A percentile compares a stretch with the other conserved stretches of the same genome.
Conservation (phyloP, 179 eudicot genomes). For the Drosera spatulata region DNA sequence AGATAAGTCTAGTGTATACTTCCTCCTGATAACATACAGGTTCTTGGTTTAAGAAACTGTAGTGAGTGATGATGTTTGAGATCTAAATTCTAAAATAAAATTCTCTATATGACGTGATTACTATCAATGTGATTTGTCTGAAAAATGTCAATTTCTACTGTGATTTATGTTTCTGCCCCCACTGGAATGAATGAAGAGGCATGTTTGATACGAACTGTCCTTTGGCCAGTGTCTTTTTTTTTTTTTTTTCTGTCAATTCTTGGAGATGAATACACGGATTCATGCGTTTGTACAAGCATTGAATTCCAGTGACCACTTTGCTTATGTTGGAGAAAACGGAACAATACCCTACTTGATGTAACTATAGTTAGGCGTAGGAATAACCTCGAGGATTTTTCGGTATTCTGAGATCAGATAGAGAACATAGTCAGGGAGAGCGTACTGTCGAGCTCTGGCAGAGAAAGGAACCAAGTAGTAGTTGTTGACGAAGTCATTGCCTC, state of each 20-base stretch:
- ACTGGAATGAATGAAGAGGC: no score
- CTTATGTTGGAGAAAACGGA: neutral
- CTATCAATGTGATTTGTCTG: no score
- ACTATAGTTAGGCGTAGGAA: neutral
- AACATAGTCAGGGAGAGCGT: conserved; percentile 22
- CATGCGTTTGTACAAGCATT: neutral
- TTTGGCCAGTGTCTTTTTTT: no score
- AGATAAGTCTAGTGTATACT: no score
- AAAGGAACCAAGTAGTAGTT: conserved; percentile 30
- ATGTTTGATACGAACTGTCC: no score
- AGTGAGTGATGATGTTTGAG: no score
- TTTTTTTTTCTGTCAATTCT: neutral
- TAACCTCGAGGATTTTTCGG: conserved; percentile 18
- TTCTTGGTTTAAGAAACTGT: no score
- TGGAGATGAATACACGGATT: neutral
- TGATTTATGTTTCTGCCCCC: no score
- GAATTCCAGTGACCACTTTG: neutral
- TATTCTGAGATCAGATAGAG: conserved; percentile 1
- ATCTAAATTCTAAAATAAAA: no score
- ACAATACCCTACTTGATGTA: neutral
- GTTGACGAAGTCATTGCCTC: conserved; percentile 24
- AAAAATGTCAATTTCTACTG: no score
- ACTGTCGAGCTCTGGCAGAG: conserved; percentile 27
- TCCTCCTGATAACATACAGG: no score
- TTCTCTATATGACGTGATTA: no score